Evolutionary conservation across 73 alveolate genomes (phyloP), one percentile per base, ranked within the genome.

Genomic region (Symbiodinium natans): DNA sequence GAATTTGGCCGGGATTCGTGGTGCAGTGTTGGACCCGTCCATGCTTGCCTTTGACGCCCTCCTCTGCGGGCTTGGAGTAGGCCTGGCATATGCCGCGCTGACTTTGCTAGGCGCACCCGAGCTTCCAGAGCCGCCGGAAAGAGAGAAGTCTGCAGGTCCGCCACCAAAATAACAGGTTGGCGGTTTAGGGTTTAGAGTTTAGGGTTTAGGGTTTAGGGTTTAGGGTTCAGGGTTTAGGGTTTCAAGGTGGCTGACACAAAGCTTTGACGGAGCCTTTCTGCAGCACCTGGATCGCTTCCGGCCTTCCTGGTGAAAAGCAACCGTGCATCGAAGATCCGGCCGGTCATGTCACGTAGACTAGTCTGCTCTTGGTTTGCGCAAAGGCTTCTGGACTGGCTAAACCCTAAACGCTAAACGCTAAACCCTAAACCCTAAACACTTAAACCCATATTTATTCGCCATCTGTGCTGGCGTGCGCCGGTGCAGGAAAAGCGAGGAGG

Each of bases 1-100:
- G 15, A 77, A 77, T 48, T 77, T 77, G 86, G 86, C 86, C n/a
- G 86, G 86, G 34, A 77, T 77, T 17, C 86, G 86, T 34, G 86
- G 86, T 21, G 86, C 86, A 33, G n/a, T 38, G 34, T 77, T 77
- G 86, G 86, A 77, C 86, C 86, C 86, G 11, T 25, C 23, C 10
- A 77, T 77, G 86, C 54, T 77, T 15, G 86, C 86, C 54, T 77
- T 77, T 34, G 86, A 77, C 31, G 86, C 52, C 48, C 46, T 77
- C 34, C 86, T 77, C n/a, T 77, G 86, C 29, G 86, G 41, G 86
- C 86, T 77, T 34, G 86, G 86, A 34, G 86, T 77, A 4, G 86
- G 86, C 86, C 48, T 77, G 41, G 86, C 86, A 36, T 75, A 75
- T 33, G 86, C 86, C 7, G 86, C 86, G 42, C 48, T 75, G 31